Conservation (phyloP, 108 stramenopile genomes). For the Nitzschia palea region DNA sequence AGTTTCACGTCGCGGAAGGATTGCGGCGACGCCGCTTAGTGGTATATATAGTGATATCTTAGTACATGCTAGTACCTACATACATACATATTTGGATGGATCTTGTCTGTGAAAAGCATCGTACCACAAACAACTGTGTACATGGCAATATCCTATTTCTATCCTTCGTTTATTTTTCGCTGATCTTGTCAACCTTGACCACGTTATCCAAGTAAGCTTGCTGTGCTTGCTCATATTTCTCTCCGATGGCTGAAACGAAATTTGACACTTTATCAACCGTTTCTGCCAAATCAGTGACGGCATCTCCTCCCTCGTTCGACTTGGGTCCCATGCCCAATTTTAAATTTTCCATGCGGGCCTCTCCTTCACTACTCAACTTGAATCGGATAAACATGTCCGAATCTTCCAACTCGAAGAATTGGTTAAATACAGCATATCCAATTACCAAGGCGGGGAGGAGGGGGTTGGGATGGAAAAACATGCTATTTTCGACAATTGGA, state of each 20-base stretch:
- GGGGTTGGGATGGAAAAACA: slow-evolving; percentile 79
- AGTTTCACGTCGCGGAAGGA: too few relatives aligned
- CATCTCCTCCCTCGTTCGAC: not conserved
- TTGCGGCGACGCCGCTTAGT: too few relatives aligned
- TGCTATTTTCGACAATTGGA: slow-evolving; percentile 75
- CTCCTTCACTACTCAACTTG: slow-evolving; percentile 33
- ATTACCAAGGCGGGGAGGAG: slow-evolving; percentile 58
- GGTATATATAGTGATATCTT: too few relatives aligned
- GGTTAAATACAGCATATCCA: slow-evolving; percentile 55
- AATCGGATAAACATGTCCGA: slow-evolving; percentile 26
- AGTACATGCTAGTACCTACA: too few relatives aligned
- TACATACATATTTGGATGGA: too few relatives aligned
- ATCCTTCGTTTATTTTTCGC: not conserved
- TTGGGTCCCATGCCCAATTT: not conserved
- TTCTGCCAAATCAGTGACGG: not conserved
- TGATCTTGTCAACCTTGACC: slow-evolving; percentile 1
- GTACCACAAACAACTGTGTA: too few relatives aligned
- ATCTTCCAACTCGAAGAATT: slow-evolving; percentile 53
- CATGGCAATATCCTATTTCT: not conserved
- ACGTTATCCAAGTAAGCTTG: slow-evolving; percentile 28
- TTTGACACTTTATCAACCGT: slow-evolving; percentile 6
- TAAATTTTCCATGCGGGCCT: slow-evolving; percentile 30
- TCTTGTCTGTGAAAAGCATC: too few relatives aligned
- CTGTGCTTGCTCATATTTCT: not conserved
- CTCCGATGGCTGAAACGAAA: not conserved